Percentiles rank a stretch among this genome's conserved stretches.
Conservation (phyloP, 257 asterid genomes). For the Forsythia viridissima region DNA sequence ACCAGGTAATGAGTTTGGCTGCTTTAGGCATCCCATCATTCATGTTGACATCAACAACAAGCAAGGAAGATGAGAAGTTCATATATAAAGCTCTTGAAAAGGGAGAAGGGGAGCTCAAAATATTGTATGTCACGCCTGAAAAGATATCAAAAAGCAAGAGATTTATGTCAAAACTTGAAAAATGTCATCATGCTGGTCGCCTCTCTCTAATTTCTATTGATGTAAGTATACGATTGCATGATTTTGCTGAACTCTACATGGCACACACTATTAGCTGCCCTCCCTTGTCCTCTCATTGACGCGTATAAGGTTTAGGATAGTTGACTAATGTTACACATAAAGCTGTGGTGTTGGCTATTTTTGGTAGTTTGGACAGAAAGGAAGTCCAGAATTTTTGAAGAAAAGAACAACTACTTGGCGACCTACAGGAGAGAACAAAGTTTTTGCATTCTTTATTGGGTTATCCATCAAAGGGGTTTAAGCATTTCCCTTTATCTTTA, state of each 20-base stretch:
- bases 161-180: constrained; percentile 95
- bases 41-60: constrained; percentile 83
- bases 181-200: constrained; percentile 92
- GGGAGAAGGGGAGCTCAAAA: constrained; percentile 82
- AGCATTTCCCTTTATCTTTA: background rate
- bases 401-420: background rate
- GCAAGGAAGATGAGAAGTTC: constrained; percentile 86
- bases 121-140: constrained; percentile 93
- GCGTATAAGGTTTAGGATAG: background rate
- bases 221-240: constrained; percentile 49
- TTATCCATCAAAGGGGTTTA: background rate
- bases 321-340: background rate
- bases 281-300: constrained; percentile 7
- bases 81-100: constrained; percentile 88
- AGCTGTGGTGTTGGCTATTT: background rate
- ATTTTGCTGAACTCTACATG: constrained; percentile 9
- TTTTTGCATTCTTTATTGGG: background rate
- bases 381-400: background rate
- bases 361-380: background rate
- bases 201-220: constrained; percentile 91
- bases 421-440: background rate
- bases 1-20: constrained; percentile 92
- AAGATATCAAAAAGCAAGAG: constrained; percentile 98
- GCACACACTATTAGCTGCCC: background rate
- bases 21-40: constrained; percentile 85